Base-by-base conservation (phyloP, 192 early-diverging fungal genomes). In the Cladochytrium replicatum region DNA sequence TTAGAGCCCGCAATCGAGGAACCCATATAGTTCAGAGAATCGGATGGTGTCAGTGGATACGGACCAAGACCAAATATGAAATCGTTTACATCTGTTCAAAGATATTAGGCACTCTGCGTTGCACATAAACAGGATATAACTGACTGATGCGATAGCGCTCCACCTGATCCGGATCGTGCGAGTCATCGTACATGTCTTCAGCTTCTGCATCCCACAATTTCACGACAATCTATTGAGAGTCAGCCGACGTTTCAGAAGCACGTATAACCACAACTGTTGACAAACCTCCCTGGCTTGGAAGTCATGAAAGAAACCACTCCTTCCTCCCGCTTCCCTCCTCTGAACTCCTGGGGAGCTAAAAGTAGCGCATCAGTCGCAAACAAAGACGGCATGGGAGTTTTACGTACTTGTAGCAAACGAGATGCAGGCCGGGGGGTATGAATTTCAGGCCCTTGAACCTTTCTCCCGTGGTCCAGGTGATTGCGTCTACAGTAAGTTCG, bases 351-450 rank as follows among this genome's bases (percentile, higher is more conserved):
- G 1, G 29, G 49, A 37, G 32, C 63, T 70, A 54, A 19, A 9
- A n/a, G 4, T 31, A n/a, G 63, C 9, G 44, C 46, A 29, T 38
- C 50, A 3, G 53, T 37, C 6, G n/a, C n/a, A n/a, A n/a, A n/a
- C n/a, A n/a, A n/a, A 22, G 2, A 60, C 54, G 4, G 44, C 49
- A 19, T 46, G 11, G 1, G 50, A 43, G 1, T 39, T 19, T 23
- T 29, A 21, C 54, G 32, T 63, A 80, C 80, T 83, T 81, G 65
- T 91, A 94, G 58, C 88, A 87, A 11, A 94, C 67, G 65, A 92
- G 94, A 66, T 98, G 95, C 38, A 89, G 71, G 0, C 95, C 95
- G 0, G 90, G 86, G 15, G 95, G 92, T 45, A 98, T 87, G 39
- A 93, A 67, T 66, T 93, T 93, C 22, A 96, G 58, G 32, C 95